phyloP scores from a whole-genome alignment of 768 basidiomycete species.

The Hirschioporus abietinus region DNA sequence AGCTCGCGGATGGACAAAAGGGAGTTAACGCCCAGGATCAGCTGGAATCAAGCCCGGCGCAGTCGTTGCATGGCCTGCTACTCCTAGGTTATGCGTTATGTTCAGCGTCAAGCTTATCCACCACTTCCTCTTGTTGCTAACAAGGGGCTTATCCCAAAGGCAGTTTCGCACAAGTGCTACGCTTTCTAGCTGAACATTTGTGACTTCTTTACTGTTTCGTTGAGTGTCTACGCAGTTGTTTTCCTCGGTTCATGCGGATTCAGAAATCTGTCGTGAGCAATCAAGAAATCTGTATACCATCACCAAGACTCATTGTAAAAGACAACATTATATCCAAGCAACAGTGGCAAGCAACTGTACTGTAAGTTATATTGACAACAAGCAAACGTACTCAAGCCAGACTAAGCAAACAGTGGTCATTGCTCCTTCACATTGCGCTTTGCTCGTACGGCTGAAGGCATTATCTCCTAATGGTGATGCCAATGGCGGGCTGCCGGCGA shows the following conservation, averaged over 20 bases:
- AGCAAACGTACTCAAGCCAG: neutral
- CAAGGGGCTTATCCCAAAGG: neutral
- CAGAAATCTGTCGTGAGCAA: neutral
- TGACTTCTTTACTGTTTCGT: neutral
- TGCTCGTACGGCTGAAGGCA: conserved; percentile 6
- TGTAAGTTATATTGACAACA: neutral
- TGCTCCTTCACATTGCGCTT: conserved; percentile 72
- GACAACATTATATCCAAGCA: neutral
- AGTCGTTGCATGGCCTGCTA: neutral
- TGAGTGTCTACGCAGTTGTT: neutral
- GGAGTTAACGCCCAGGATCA: neutral
- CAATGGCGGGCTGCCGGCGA: too few relatives aligned
- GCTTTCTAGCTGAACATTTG: neutral
- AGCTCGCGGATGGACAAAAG: neutral
- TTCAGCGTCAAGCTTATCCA: neutral
- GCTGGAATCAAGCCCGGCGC: neutral
- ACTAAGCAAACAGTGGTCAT: neutral
- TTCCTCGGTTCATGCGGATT: neutral
- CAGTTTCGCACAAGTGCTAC: neutral
- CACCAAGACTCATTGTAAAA: neutral
- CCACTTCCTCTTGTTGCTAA: neutral
- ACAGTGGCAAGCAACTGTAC: neutral
- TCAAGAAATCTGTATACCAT: neutral
- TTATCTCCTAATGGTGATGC: neutral
- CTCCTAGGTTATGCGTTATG: neutral